These are phyloP conservation scores for Wickerhamomyces hampshirensis DNA, from an alignment of 805 yeast species.

Conservation along the genomic window DNA sequence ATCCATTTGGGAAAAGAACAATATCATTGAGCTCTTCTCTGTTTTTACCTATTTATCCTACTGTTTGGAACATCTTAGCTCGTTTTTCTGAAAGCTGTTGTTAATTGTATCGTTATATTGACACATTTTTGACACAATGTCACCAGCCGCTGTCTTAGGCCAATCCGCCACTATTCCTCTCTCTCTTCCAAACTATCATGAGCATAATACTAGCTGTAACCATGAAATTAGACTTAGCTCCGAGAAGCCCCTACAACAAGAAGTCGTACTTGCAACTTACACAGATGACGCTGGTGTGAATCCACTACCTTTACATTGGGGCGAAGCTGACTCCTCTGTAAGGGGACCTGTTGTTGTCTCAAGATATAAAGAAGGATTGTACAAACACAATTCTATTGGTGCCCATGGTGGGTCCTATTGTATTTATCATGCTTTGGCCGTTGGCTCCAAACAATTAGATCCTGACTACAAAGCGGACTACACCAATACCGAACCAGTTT, in stretches of 20 bases:
- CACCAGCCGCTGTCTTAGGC: conserved; percentile 24
- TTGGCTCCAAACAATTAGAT: conserved; percentile 54
- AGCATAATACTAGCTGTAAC: conserved; percentile 7
- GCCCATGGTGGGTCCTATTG: conserved; percentile 63
- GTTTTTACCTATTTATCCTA: too few species aligned
- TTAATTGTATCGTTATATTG: too few species aligned
- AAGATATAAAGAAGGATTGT: conserved; percentile 42
- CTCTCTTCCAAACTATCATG: conserved; percentile 9
- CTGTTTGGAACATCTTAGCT: too few species aligned
- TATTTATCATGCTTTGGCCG: conserved; percentile 60
- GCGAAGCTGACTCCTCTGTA: conserved; percentile 37
- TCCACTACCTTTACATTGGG: conserved; percentile 52
- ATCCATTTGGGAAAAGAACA: too few species aligned
- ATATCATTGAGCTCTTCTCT: too few species aligned
- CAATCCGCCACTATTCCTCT: conserved; percentile 4
- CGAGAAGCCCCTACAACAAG: conserved; percentile 16
- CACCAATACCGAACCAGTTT: conserved; percentile 60
- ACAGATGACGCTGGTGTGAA: conserved; percentile 43
- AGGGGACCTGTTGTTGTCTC: conserved; percentile 60
- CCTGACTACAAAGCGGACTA: conserved; percentile 51
- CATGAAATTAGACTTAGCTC: conserved; percentile 17
- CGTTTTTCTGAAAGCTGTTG: too few species aligned
- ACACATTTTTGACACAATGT: too few species aligned
- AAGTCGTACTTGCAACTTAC: conserved; percentile 47
- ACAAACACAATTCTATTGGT: conserved; percentile 58